These are phyloP conservation scores for Raddia guianensis DNA, from an alignment of 176 grass and related monocot species.

Conservation along the genomic window DNA sequence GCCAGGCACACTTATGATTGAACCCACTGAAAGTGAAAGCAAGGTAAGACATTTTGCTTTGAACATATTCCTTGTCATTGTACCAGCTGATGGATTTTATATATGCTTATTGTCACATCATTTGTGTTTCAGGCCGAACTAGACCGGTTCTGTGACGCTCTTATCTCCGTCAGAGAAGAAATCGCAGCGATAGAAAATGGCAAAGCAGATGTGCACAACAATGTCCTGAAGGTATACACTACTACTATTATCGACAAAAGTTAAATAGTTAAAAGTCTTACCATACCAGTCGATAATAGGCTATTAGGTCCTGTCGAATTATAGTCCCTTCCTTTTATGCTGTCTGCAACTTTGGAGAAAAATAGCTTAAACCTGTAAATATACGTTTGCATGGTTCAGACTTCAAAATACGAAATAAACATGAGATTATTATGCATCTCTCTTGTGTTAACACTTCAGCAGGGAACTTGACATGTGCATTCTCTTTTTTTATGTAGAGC, in stretches of 20 bases:
- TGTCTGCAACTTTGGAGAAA: neutral
- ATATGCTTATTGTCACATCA: constrained; percentile 34
- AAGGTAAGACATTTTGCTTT: constrained; percentile 54
- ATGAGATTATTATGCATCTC: neutral
- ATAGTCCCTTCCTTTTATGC: neutral
- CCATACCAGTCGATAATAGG: neutral
- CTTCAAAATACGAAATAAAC: neutral
- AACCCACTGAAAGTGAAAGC: constrained; percentile 99
- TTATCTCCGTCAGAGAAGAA: constrained; percentile 97
- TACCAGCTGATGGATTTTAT: constrained; percentile 30
- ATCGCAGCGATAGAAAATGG: constrained; percentile 86
- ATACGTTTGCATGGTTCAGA: neutral
- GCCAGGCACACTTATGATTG: constrained; percentile 98
- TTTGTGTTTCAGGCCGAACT: constrained; percentile 75
- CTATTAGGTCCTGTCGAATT: constrained; percentile 14
- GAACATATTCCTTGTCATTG: constrained; percentile 18
- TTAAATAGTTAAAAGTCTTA: neutral
- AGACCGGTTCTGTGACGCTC: constrained; percentile 98
- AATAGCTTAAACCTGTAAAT: neutral
- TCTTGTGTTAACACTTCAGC: constrained; percentile 11
- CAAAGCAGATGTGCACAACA: constrained; percentile 78
- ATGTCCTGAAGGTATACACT: constrained; percentile 90
- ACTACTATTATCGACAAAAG: neutral
- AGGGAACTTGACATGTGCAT: constrained; percentile 24
- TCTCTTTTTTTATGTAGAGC: constrained; percentile 57